These are phyloP conservation scores for Blastocystis sp. DNA, from an alignment of 352 stramenopile genomes.

Conservation along the genomic window DNA sequence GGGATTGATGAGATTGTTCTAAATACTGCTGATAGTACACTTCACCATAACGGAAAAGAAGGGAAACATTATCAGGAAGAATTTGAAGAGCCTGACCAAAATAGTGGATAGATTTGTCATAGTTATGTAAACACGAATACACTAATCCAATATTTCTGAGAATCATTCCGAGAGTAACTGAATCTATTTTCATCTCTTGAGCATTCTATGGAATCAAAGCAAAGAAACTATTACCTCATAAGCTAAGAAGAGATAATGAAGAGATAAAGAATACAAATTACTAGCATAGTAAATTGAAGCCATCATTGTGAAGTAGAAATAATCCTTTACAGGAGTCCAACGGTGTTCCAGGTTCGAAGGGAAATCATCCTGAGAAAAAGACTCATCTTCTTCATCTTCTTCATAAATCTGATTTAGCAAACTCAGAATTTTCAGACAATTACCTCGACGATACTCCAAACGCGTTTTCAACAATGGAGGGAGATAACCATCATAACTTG, in stretches of 20 bases:
- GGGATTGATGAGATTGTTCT: background rate
- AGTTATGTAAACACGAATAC: background rate
- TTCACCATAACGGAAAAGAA: constrained; percentile 34
- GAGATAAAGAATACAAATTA: background rate
- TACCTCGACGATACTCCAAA: constrained; percentile 53
- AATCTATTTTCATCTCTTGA: background rate
- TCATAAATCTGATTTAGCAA: constrained; percentile 61
- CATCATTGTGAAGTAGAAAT: constrained; percentile 46
- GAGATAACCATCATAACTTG: constrained; percentile 6
- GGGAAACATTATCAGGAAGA: background rate
- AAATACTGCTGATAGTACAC: background rate
- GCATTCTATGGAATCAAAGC: background rate
- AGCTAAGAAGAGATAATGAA: background rate
- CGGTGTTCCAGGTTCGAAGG: background rate
- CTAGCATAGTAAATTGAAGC: constrained; percentile 9
- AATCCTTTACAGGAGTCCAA: constrained; percentile 1
- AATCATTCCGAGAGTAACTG: background rate
- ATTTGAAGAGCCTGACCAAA: background rate
- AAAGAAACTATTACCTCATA: background rate
- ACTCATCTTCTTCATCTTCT: background rate
- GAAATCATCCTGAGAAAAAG: background rate
- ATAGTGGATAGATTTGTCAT: background rate
- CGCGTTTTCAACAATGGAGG: constrained; percentile 20
- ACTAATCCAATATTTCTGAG: constrained; percentile 15
- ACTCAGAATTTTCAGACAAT: constrained; percentile 29